Conservation (phyloP, 1,284 basidiomycete species). For the Trichosporon asahii region DNA sequence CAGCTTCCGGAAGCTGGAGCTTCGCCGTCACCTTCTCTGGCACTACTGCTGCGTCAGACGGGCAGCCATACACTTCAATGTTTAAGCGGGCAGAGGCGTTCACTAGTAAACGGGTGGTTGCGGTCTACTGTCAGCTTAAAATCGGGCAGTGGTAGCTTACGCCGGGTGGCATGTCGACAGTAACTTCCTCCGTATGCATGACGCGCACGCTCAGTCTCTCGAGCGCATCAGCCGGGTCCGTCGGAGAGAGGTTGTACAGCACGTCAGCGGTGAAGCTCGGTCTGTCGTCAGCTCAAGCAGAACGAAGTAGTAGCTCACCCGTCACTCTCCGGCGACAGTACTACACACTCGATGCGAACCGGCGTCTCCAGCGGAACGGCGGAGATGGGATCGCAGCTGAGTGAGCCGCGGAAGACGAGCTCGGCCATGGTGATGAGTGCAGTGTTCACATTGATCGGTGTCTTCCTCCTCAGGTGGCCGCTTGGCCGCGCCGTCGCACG, state of each 20-base stretch:
- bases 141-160: too few relatives aligned
- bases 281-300: neutral
- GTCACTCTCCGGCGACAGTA: neutral
- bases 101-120: neutral
- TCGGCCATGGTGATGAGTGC: neutral
- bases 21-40: neutral
- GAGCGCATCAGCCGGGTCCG: neutral
- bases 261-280: slow-evolving; percentile 1
- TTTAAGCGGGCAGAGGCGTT: neutral
- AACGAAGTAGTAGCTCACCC: neutral
- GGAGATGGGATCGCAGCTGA: neutral
- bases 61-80: neutral
- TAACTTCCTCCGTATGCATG: neutral
- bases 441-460: neutral
- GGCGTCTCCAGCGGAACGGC: neutral
- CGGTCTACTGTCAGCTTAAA: neutral
- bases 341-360: neutral
- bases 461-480: neutral
- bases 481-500: too few relatives aligned
- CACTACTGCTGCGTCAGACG: neutral
- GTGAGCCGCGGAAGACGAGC: neutral
- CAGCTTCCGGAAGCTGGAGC: neutral
- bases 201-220: neutral
- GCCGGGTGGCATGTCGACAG: neutral
- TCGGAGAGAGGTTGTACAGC: neutral